phyloP scores from a whole-genome alignment of 306 rosid genomes.

The Phaseolus lunatus region DNA sequence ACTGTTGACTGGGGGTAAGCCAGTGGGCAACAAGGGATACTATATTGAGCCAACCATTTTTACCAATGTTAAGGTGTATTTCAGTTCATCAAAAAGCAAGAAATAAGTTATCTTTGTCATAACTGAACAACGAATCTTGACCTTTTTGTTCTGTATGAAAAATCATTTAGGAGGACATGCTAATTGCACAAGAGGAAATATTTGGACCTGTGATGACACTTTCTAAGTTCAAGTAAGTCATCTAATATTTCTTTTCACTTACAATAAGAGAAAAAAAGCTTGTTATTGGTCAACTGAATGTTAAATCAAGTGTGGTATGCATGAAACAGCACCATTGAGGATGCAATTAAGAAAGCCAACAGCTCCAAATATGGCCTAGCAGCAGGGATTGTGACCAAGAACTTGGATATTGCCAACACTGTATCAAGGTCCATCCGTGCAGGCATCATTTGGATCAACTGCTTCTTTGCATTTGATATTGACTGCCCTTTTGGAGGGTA shows the following conservation, averaged over 20 bases:
- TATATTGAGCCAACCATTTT: slow-evolving; percentile 90
- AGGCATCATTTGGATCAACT: slow-evolving; percentile 82
- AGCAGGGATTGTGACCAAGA: slow-evolving; percentile 79
- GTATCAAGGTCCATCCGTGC: slow-evolving; percentile 86
- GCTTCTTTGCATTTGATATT: slow-evolving; percentile 71
- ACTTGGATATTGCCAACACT: slow-evolving; percentile 76
- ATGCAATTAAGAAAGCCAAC: slow-evolving; percentile 78
- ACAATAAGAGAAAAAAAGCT: not conserved
- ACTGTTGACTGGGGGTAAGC: slow-evolving; percentile 73
- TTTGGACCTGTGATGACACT: slow-evolving; percentile 87
- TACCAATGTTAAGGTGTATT: slow-evolving; percentile 67
- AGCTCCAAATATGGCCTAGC: slow-evolving; percentile 79
- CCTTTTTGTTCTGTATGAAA: not conserved
- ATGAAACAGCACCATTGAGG: slow-evolving; percentile 69
- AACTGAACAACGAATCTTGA: not conserved
- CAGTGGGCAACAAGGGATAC: slow-evolving; percentile 72
- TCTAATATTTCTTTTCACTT: not conserved
- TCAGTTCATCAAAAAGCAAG: slow-evolving; percentile 31
- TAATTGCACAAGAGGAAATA: slow-evolving; percentile 77
- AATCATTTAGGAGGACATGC: slow-evolving; percentile 70
- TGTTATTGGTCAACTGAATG: not conserved
- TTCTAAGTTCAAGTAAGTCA: slow-evolving; percentile 81
- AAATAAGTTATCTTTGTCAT: not conserved
- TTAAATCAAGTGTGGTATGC: slow-evolving; percentile 25
- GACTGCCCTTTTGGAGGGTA: slow-evolving; percentile 85